Base-by-base conservation (phyloP, 352 stramenopile genomes). In the Phytophthora palmivora region DNA sequence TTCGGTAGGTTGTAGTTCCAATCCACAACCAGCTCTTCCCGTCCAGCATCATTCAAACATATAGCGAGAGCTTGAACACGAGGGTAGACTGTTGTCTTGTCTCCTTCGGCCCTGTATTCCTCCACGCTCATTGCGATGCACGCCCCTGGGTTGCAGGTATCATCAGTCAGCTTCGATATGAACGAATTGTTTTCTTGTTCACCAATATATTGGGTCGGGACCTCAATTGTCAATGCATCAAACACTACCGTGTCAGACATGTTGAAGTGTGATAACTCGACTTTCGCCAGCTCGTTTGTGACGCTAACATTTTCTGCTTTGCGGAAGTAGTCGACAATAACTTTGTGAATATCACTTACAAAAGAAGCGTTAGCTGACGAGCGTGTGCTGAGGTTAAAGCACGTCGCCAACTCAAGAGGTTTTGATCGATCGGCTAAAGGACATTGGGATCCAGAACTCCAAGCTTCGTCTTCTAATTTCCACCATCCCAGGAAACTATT, bases 21-120 rank as follows among this genome's bases (percentile, higher is more conserved):
- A 21, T 53, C 46, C 5, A 33, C 41, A 42, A 30, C 18, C 18
- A 42, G 21, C 2, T 53, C 46, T 19, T 53, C 46, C n/a, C 18
- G 16, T 43, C 30, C 46, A 34, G 30, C 30, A 14, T 34, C 30
- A 34, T 34, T 34, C 7, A 34, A 7, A 34, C 30, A 34, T 12
- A 34, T 34, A 34, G 30, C 30, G 30, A 34, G 30, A 34, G 30
- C 30, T 34, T 34, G 30, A 34, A 34, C 30, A 34, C 30, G 30
- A 12, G 30, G 30, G 30, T 34, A 34, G 30, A 34, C 30, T 34
- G 30, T 34, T 34, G 30, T 34, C 10, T 34, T 4, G 30, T 9
- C 30, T 34, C 30, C 30, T 34, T 34, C 30, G 1, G 30, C 30
- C 10, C 11, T 34, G 30, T 34, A 34, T 34, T 34, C 30, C 10